Base-by-base conservation (phyloP, 2,329 filamentous ascomycete species). In the Xylaria digitata region DNA sequence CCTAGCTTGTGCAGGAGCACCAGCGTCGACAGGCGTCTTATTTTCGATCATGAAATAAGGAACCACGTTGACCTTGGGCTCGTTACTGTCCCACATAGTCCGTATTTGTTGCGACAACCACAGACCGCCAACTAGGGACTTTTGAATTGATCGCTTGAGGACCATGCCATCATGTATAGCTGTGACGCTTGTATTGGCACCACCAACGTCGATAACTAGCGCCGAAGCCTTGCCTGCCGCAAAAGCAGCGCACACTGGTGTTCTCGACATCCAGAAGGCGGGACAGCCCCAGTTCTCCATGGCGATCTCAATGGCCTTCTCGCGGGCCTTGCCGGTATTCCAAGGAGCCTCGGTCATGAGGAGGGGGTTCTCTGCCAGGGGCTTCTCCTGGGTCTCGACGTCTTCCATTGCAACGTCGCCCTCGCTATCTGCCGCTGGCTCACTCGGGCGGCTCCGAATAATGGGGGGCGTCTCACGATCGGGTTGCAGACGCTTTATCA, bases 261-360 rank as follows among this genome's bases (percentile, higher is more conserved):
- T 96, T 76, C 93, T 90, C 70, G 93, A 93, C 68, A 98, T 84
- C 86, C 95, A 99, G 80, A 97, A 98, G 5, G 96, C 96, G 19
- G 96, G 96, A 63, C 91, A 92, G 32, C 93, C 94, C 94, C 96
- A 99, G 76, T 89, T 92, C 84, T 99, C 96, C 90, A 99, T 97
- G 66, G 93, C 94, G 70, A 98, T 89, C 82, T 99, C 96, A 75
- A 97, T 95, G 46, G 91, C 90, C 86, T 96, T 97, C 82, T 99
- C 96, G 67, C 96, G 87, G 67, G 92, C 89, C 83, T 97, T 97
- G 49, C 87, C 81, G 30, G 89, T 86, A 80, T 97, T 98, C 94
- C 95, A 98, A 11, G 93, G 92, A 15, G 94, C 92, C 81, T 99
- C 96, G 0, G 93, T 97, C 87, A 99, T 91, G 66, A 99, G 85